Conservation (phyloP, 129 eudicot species). For the Scalesia atractyloides region DNA sequence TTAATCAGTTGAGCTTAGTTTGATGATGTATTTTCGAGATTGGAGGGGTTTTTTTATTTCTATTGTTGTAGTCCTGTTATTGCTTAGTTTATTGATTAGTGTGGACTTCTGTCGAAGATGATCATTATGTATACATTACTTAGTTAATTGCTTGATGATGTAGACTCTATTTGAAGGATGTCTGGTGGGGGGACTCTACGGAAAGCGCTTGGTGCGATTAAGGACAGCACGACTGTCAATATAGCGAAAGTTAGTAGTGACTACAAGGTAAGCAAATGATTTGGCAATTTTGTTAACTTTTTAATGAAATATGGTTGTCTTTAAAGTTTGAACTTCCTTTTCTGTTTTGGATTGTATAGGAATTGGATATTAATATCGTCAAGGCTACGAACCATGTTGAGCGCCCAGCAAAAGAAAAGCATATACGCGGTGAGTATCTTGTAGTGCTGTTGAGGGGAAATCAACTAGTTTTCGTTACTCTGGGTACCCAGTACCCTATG, state of each 20-base stretch:
- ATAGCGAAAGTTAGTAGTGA: slow-evolving; percentile 96
- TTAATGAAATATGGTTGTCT: neutral
- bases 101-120: neutral
- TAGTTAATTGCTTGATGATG: neutral
- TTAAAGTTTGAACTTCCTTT: slow-evolving; percentile 11
- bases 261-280: slow-evolving; percentile 63
- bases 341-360: slow-evolving; percentile 43
- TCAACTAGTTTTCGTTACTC: neutral
- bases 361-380: slow-evolving; percentile 87
- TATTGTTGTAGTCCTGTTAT: neutral
- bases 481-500: neutral
- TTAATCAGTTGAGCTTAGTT: slow-evolving; percentile 13
- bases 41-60: neutral
- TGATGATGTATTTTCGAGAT: neutral
- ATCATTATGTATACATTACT: neutral
- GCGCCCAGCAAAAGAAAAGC: slow-evolving; percentile 91
- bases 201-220: slow-evolving; percentile 94
- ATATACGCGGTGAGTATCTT: slow-evolving; percentile 70
- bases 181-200: slow-evolving; percentile 87
- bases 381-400: slow-evolving; percentile 98
- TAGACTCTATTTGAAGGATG: slow-evolving; percentile 45
- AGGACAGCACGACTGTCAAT: slow-evolving; percentile 93
- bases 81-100: no score
- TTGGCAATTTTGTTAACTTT: neutral
- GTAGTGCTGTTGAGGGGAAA: neutral